Evolutionary conservation across 305 asterid genomes (phyloP).

Genomic region (Striga hermonthica): DNA sequence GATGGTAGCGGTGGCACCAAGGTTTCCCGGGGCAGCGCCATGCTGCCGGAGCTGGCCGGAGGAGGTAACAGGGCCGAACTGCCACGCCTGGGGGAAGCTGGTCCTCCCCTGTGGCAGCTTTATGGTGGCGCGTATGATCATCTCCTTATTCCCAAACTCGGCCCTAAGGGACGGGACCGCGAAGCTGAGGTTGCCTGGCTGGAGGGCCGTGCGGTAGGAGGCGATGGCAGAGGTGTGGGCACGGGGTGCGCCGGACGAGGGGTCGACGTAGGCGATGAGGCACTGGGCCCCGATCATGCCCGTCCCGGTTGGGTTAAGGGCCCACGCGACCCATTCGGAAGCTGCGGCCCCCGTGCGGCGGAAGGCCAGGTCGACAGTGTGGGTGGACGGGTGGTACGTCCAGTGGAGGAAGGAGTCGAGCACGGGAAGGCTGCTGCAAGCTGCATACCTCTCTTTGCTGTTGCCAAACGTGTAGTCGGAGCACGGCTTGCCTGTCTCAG

Average conservation of each 20-base stretch:
- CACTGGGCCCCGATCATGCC: constrained; percentile 57
- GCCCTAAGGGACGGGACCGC: constrained; percentile 43
- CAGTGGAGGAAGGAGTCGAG: constrained; percentile 69
- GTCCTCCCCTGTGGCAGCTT: constrained; percentile 50
- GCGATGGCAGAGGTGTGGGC: constrained; percentile 54
- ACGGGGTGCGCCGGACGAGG: constrained; percentile 27
- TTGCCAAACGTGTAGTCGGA: constrained; percentile 34
- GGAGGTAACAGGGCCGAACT: constrained; percentile 49
- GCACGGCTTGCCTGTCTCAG: constrained; percentile 41
- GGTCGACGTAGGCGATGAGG: constrained; percentile 50
- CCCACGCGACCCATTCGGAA: constrained; percentile 66
- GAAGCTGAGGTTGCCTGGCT: constrained; percentile 50
- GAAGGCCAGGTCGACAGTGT: constrained; percentile 60
- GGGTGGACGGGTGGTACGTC: constrained; percentile 52
- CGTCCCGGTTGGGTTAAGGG: constrained; percentile 42
- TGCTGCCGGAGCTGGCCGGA: constrained; percentile 35
- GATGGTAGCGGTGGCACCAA: constrained; percentile 39
- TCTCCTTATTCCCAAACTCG: constrained; percentile 34
- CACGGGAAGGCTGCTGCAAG: constrained; percentile 51
- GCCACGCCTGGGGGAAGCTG: constrained; percentile 68
- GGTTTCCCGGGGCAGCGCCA: constrained; percentile 13
- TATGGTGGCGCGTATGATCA: constrained; percentile 61
- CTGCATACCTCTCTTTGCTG: constrained; percentile 21
- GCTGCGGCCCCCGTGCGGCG: constrained; percentile 46
- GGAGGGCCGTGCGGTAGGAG: constrained; percentile 17